These are phyloP conservation scores for Coffea humblotiana DNA, from an alignment of 305 asterid genomes.

Conservation along the genomic window DNA sequence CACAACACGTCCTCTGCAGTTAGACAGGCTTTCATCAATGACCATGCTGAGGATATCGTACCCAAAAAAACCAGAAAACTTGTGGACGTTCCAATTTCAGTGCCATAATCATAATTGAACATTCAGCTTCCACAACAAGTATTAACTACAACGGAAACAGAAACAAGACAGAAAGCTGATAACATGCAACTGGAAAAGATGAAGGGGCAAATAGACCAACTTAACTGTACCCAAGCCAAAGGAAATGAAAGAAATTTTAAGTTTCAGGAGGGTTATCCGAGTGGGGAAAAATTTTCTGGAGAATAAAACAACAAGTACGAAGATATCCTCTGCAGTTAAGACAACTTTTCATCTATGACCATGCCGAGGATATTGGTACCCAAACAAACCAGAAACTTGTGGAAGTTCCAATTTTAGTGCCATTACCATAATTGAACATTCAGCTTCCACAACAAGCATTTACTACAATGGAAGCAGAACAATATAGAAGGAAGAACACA, in stretches of 20 bases:
- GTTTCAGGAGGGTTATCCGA: neutral
- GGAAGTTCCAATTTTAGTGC: neutral
- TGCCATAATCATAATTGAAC: neutral
- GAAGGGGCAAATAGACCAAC: neutral
- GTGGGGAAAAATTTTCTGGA: neutral
- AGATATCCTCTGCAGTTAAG: neutral
- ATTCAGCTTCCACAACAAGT: neutral
- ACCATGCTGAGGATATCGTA: neutral
- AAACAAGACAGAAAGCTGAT: neutral
- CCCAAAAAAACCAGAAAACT: neutral
- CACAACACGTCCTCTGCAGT: neutral
- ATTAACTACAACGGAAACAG: neutral
- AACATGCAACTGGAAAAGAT: neutral
- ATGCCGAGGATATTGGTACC: neutral
- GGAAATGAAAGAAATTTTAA: neutral
- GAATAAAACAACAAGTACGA: neutral
- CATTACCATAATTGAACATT: neutral
- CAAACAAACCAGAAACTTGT: neutral
- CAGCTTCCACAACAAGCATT: neutral
- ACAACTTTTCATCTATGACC: neutral
- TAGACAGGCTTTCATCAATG: neutral
- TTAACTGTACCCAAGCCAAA: neutral
- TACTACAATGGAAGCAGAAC: neutral
- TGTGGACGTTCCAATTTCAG: neutral
- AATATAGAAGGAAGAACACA: neutral